These are phyloP conservation scores for Alternaria atra DNA, from an alignment of 2,329 filamentous ascomycete species.

Conservation along the genomic window DNA sequence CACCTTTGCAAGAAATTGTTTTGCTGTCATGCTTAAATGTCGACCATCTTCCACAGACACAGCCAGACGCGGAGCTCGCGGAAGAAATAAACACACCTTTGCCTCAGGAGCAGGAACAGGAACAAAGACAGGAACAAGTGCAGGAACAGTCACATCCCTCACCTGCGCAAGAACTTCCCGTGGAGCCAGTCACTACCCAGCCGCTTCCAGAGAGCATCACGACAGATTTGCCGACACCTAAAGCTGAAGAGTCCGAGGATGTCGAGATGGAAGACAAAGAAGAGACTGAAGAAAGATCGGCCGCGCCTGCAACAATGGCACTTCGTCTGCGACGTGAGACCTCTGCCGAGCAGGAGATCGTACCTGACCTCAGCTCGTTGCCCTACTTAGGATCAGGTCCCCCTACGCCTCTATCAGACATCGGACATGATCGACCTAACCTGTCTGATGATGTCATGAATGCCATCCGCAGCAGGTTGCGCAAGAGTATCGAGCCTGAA, in stretches of 20 bases:
- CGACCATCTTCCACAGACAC: conserved; percentile 36
- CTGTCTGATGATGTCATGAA: conserved; percentile 48
- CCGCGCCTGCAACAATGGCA: conserved; percentile 46
- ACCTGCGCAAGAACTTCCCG: conserved; percentile 2
- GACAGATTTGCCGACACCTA: conserved; percentile 46
- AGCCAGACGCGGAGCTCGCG: conserved; percentile 11
- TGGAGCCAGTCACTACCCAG: conserved; percentile 17
- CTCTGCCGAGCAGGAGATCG: conserved; percentile 47
- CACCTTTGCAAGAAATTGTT: conserved; percentile 56
- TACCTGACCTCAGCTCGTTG: conserved; percentile 54
- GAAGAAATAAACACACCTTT: conserved; percentile 32
- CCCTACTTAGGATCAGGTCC: conserved; percentile 58
- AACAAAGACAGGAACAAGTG: background rate
- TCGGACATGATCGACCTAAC: conserved; percentile 50
- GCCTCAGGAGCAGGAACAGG: conserved; percentile 26
- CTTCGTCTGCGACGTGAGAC: conserved; percentile 41
- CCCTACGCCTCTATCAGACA: conserved; percentile 55
- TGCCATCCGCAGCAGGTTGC: conserved; percentile 47
- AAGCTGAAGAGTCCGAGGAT: conserved; percentile 48
- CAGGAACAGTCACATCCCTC: conserved; percentile 19
- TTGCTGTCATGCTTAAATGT: conserved; percentile 51
- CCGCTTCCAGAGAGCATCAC: conserved; percentile 25
- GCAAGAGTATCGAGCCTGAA: conserved; percentile 46
- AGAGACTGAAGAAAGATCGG: conserved; percentile 32
- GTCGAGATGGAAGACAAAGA: conserved; percentile 34